Percentiles rank a stretch among this genome's conserved stretches.
These are phyloP conservation scores for Ascocoryne sarcoides DNA, from an alignment of 2,329 filamentous ascomycete genomes.

Conservation along the genomic window DNA sequence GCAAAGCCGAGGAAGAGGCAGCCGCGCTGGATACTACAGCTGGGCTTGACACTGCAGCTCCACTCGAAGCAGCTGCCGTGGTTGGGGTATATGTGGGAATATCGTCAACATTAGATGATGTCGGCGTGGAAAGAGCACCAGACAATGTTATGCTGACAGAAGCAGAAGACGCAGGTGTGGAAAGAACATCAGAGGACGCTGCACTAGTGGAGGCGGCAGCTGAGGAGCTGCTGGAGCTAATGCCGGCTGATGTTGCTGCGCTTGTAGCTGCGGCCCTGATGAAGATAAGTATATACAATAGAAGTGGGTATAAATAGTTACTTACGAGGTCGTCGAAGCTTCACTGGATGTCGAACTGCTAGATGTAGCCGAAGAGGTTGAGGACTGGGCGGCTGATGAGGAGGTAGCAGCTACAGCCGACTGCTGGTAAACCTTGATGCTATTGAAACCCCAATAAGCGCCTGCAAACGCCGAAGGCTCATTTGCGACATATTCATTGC, in stretches of 20 bases:
- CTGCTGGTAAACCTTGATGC: constrained; percentile 21
- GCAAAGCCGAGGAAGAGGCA: background rate
- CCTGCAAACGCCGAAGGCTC: constrained; percentile 19
- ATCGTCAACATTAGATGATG: background rate
- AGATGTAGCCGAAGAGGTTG: background rate
- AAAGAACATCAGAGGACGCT: too few relatives aligned
- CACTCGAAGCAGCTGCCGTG: too few relatives aligned
- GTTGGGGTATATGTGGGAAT: too few relatives aligned
- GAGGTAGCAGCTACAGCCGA: background rate
- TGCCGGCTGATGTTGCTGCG: background rate
- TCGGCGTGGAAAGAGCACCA: background rate
- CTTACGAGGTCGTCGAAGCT: background rate
- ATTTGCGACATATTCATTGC: constrained; percentile 20
- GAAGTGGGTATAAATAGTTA: too few relatives aligned
- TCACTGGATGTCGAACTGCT: background rate
- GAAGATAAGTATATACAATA: background rate
- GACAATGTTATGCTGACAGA: background rate
- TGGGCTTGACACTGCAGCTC: too few relatives aligned
- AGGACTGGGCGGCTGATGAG: background rate
- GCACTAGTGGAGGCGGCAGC: too few relatives aligned
- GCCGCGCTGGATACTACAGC: too few relatives aligned
- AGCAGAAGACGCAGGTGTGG: background rate
- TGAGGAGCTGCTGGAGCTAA: background rate
- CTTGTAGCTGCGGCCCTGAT: background rate
- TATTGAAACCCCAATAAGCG: constrained; percentile 24